Evolutionary conservation across 176 grass and related monocot genomes (phyloP), one percentile per base, ranked within the genome.

Genomic region (Oryza australiensis): DNA sequence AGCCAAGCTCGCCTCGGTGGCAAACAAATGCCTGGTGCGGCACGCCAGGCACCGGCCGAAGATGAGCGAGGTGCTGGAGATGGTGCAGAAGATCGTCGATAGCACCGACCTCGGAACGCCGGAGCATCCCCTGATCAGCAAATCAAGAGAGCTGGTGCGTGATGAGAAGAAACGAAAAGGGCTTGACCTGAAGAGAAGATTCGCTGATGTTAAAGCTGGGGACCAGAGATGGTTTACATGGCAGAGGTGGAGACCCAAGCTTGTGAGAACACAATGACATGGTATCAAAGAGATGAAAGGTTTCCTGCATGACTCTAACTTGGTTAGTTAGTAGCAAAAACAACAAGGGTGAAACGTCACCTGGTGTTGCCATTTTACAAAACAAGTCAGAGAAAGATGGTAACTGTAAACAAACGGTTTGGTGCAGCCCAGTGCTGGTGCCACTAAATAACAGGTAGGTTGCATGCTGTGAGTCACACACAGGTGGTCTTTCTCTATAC

Each of bases 31-130:
- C 40, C 78, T 98, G 32, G 72, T 89, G 51, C 95, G 95, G 18
- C 82, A 91, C 18, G 79, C 90, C 6, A 95, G 66, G 68, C 80
- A 90, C 9, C 85, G 90, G 41, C 95, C 95, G 2, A 98, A 93
- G 86, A 98, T 95, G 92, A 98, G 95, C 1, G 88, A 98, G 84
- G 95, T 98, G 27, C 27, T 93, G 48, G 87, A 91, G 45, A 98
- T 95, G 95, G 86, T 98, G 37, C 81, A 90, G 81, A 95, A 89
- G 73, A 95, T 98, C 3, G 22, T 95, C 0, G 86, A 91, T 29
- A 91, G 86, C 40, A 85, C 66, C n/a, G 88, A 88, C 11, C 77
- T 84, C 8, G 90, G 90, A 70, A 75, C 84, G 13, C 95, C 76
- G 0, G 90, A 89, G 38, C 88, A 64, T 73, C 86, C 83, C 40